Base-by-base conservation (phyloP, 139 green algal species). In the Parachlorella kessleri region DNA sequence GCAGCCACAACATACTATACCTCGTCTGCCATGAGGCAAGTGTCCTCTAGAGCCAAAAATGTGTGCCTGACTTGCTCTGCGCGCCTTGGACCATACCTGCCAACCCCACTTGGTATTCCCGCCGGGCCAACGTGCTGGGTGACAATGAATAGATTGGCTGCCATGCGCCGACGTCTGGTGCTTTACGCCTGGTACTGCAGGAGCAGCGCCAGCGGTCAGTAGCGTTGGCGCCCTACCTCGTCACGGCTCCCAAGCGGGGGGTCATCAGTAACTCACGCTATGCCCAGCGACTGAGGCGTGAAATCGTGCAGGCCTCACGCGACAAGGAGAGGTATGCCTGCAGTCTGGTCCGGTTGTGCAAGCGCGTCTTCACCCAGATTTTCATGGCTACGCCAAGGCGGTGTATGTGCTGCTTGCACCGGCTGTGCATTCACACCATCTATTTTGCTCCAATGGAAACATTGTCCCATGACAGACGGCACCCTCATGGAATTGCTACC, bases 221-320 rank as follows among this genome's bases (percentile, higher is more conserved):
- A 5, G 79, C 70, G 24, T 80, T 95, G 82, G 42, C 70, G 35
- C 90, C 91, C 5, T 94, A 85, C 73, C 79, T 87, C 18, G 88
- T 93, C 21, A 21, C 90, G 6, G 59, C 79, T 0, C 90, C 91
- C 48, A 85, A 76, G 59, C 55, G 80, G 1, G 91, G 91, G 38
- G 83, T 95, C 71, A 78, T 95, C 1, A 90, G 91, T 55, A 89
- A 71, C 73, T 87, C 73, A 33, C 83, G 82, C 54, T 94, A 92
- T 66, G 85, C 88, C 3, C 77, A 90, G 59, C 54, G 79, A 21
- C 83, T 94, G 71, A 79, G 89, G 23, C 65, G 54, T 24, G 55
- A 87, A 59, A 86, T 93, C 59, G 70, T 93, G 40, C 37, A 65
- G 30, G 87, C 87, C 0, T 81, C 88, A 3, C 78, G 78, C 3